Conservation (phyloP, 2,329 filamentous ascomycete species). For the Myriosclerotinia scirpicola region DNA sequence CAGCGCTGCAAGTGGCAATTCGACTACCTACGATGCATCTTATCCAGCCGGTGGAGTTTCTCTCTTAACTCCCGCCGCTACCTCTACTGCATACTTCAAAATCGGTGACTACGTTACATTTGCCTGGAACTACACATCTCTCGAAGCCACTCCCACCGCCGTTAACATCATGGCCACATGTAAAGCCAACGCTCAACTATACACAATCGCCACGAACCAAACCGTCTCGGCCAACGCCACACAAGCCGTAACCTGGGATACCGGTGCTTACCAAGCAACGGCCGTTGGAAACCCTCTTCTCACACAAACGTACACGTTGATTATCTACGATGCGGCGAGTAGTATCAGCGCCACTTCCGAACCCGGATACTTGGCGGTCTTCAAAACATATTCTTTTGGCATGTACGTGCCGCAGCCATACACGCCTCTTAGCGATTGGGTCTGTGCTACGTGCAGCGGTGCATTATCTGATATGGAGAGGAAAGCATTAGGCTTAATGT, state of each 20-base stretch:
- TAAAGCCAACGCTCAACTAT: slow-evolving; percentile 52
- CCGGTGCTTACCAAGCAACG: slow-evolving; percentile 50
- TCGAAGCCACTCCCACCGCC: slow-evolving; percentile 58
- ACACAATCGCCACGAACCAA: slow-evolving; percentile 65
- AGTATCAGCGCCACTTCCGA: slow-evolving; percentile 51
- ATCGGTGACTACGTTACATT: slow-evolving; percentile 60
- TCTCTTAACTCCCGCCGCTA: slow-evolving; percentile 53
- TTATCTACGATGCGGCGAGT: slow-evolving; percentile 60
- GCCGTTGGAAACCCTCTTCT: slow-evolving; percentile 47
- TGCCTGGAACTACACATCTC: slow-evolving; percentile 65
- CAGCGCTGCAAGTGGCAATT: slow-evolving; percentile 10
- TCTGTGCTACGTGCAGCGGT: slow-evolving; percentile 57
- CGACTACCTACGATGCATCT: slow-evolving; percentile 45
- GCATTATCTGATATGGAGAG: slow-evolving; percentile 50
- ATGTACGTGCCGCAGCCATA: slow-evolving; percentile 57
- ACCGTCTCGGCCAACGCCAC: slow-evolving; percentile 50
- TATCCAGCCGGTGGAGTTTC: slow-evolving; percentile 53
- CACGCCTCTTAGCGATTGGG: slow-evolving; percentile 52
- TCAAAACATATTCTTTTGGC: slow-evolving; percentile 54
- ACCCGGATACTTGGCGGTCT: slow-evolving; percentile 56
- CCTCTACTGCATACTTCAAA: slow-evolving; percentile 54
- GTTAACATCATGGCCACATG: slow-evolving; percentile 60
- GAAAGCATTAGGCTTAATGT: slow-evolving; percentile 51
- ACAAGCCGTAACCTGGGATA: slow-evolving; percentile 59
- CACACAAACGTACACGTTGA: slow-evolving; percentile 58